Percentiles rank a stretch among this genome's conserved stretches.
Evolutionary conservation across 179 eudicot species (phyloP).

Genomic region (Amaranthus tricolor): DNA sequence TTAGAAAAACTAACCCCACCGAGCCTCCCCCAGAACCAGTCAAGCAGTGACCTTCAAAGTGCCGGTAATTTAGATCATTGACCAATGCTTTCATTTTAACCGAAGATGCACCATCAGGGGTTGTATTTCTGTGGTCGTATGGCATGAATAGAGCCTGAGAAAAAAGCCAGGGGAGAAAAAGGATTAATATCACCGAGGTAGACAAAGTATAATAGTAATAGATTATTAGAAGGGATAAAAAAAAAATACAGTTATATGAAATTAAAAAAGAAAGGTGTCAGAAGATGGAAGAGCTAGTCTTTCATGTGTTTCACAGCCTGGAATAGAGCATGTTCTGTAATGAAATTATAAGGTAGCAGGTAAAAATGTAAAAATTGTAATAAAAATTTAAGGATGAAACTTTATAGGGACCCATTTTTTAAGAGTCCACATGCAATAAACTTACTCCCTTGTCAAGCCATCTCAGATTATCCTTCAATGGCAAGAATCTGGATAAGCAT

Average conservation of each 20-base stretch:
- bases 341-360: neutral
- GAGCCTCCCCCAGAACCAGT: conserved; percentile 98
- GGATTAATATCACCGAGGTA: conserved; percentile 10
- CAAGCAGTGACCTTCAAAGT: conserved; percentile 72
- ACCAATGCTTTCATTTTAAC: conserved; percentile 63
- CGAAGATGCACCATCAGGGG: conserved; percentile 71
- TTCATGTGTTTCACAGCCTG: neutral
- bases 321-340: neutral
- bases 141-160: conserved; percentile 93
- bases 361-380: neutral
- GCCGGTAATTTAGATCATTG: conserved; percentile 64
- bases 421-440: neutral
- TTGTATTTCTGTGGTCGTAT: conserved; percentile 87
- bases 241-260: neutral
- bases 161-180: conserved; percentile 1
- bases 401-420: neutral
- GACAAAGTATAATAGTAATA: neutral
- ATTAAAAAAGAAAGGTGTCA: neutral
- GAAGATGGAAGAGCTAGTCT: neutral
- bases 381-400: neutral
- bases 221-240: neutral
- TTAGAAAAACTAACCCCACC: conserved; percentile 67
- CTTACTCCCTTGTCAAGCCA: neutral
- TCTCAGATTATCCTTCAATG: neutral
- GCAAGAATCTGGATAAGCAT: too few relatives aligned